These are phyloP conservation scores for Lepiota venenata DNA, from an alignment of 768 basidiomycete genomes.

Conservation along the genomic window DNA sequence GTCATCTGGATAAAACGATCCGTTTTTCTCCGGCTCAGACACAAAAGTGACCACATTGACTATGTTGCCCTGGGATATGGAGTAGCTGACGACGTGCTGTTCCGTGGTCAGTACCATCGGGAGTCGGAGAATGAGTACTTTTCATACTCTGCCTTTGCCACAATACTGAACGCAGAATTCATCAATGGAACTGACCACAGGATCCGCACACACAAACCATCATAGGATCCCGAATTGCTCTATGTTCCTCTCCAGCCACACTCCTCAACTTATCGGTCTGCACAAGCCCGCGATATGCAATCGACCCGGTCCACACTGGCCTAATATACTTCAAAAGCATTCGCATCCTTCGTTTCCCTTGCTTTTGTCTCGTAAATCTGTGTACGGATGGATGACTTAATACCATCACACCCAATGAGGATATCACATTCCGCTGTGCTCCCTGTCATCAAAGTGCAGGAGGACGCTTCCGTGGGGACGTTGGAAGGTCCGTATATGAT, in stretches of 20 bases:
- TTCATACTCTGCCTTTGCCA: slow-evolving; percentile 19
- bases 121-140: neutral
- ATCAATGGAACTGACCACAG: neutral
- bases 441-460: slow-evolving; percentile 24
- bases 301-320: slow-evolving; percentile 32
- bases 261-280: slow-evolving; percentile 20
- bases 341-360: slow-evolving; percentile 10
- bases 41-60: slow-evolving; percentile 45
- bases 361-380: slow-evolving; percentile 13
- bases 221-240: slow-evolving; percentile 15
- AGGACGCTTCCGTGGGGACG: slow-evolving; percentile 13
- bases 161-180: slow-evolving; percentile 9
- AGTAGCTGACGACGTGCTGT: slow-evolving; percentile 45
- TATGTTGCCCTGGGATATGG: slow-evolving; percentile 41
- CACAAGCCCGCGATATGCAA: slow-evolving; percentile 32
- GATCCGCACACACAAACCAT: slow-evolving; percentile 3
- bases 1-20: slow-evolving; percentile 11
- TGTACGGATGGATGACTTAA: slow-evolving; percentile 18
- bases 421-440: slow-evolving; percentile 27
- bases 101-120: neutral
- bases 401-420: slow-evolving; percentile 26
- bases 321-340: slow-evolving; percentile 13
- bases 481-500: slow-evolving; percentile 35
- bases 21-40: slow-evolving; percentile 14
- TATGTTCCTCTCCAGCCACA: slow-evolving; percentile 19